A percentile compares a stretch with the other conserved stretches of the same genome.
These are phyloP conservation scores for Periglandula ipomoeae DNA, from an alignment of 2,329 filamentous ascomycete species.

Conservation along the genomic window DNA sequence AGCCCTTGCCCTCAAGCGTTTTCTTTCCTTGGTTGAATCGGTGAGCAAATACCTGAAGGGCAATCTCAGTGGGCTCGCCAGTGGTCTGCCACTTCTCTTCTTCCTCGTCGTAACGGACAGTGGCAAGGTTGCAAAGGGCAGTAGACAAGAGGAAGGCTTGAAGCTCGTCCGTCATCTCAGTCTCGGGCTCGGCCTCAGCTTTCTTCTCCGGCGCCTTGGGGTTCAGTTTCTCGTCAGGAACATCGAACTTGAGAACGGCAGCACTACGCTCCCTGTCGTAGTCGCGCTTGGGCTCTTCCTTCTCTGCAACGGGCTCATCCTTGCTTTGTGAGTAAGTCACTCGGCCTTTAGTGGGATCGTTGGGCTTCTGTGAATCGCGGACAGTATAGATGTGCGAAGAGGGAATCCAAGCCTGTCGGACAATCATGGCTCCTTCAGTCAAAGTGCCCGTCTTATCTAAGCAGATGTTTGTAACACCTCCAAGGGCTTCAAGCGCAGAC, in stretches of 20 bases:
- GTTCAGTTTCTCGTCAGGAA: constrained; percentile 47
- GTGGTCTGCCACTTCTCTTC: constrained; percentile 54
- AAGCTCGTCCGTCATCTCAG: constrained; percentile 40
- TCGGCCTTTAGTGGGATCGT: constrained; percentile 49
- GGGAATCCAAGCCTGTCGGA: constrained; percentile 57
- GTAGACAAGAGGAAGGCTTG: constrained; percentile 44
- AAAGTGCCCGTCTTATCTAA: constrained; percentile 66
- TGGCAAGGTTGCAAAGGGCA: constrained; percentile 58
- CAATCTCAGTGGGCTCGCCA: constrained; percentile 67
- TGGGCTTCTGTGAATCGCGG: constrained; percentile 50
- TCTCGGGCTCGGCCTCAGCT: constrained; percentile 26
- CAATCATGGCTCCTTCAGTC: constrained; percentile 61
- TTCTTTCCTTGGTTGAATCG: constrained; percentile 55
- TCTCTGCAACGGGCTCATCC: constrained; percentile 21
- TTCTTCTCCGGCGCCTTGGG: constrained; percentile 18
- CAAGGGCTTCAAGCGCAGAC: constrained; percentile 58
- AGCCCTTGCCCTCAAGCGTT: constrained; percentile 39
- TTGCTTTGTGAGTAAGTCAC: constrained; percentile 37
- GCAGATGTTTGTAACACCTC: constrained; percentile 64
- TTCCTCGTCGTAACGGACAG: constrained; percentile 45
- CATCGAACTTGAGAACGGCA: constrained; percentile 51
- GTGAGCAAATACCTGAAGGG: constrained; percentile 65
- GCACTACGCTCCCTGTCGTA: constrained; percentile 52
- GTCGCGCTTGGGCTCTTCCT: constrained; percentile 38
- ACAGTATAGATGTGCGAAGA: constrained; percentile 48